Evolutionary conservation across 2,329 filamentous ascomycete species (phyloP).

Genomic region (Ophiosphaerella narmari): DNA sequence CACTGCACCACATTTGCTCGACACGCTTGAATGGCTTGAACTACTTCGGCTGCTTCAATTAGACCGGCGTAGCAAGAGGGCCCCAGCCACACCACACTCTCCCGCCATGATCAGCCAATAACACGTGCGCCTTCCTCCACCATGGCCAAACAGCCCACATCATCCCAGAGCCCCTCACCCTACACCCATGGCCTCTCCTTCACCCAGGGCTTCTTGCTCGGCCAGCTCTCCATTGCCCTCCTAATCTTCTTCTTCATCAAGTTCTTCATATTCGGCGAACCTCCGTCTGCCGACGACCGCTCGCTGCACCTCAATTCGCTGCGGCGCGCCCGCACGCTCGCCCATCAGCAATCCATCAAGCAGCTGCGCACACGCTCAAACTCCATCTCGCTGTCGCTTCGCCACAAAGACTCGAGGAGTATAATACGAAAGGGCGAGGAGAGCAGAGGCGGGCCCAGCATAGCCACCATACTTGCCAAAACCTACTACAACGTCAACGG

Average conservation of each 20-base stretch:
- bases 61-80: too few relatives aligned
- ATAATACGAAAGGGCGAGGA: constrained; percentile 52
- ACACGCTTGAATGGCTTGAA: too few relatives aligned
- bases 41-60: too few relatives aligned
- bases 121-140: constrained; percentile 1
- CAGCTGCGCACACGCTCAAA: constrained; percentile 40
- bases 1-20: too few relatives aligned
- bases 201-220: constrained; percentile 89
- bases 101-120: constrained; percentile 6
- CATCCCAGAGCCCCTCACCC: neutral
- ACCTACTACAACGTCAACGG: constrained; percentile 97
- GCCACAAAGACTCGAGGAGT: constrained; percentile 44
- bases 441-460: constrained; percentile 69
- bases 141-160: constrained; percentile 21
- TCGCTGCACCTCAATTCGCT: constrained; percentile 76
- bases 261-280: constrained; percentile 99
- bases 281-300: constrained; percentile 79
- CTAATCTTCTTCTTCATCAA: constrained; percentile 96
- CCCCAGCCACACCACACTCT: too few relatives aligned
- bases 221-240: constrained; percentile 89
- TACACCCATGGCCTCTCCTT: constrained; percentile 72
- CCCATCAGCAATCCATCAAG: constrained; percentile 58
- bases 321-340: constrained; percentile 72
- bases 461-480: constrained; percentile 92
- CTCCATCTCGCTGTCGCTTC: constrained; percentile 35